Base-by-base conservation (phyloP, 495 filamentous ascomycete genomes). In the Penicillium atrosanguineum region DNA sequence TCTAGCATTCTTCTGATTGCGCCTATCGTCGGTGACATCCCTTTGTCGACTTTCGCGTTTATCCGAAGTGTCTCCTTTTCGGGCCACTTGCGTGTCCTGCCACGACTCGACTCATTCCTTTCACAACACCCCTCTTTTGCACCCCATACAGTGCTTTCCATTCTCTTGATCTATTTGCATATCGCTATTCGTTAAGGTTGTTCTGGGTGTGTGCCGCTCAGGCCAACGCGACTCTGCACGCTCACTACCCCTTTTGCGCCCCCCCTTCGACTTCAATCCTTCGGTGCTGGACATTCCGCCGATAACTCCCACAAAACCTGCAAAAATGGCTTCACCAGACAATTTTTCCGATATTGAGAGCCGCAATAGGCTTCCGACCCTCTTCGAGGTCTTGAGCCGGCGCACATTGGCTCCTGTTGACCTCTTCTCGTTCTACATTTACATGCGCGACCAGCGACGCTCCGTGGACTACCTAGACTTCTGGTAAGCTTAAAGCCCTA, bases 391-490 rank as follows among this genome's bases (percentile, higher is more conserved):
- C 36, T 79, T 99, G 36, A 95, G 90, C 61, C 84, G 95, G 47
- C 83, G 89, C 41, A 99, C 94, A 3, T 79, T 92, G 18, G 86
- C 95, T 41, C 94, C 94, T 0, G 93, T 97, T 36, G 95, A 97
- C 68, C 82, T 99, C 11, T 97, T 94, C 76, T 96, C 92, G 3
- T 97, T 97, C 78, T 97, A 97, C 78, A 97, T 99, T 62, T 99
- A 95, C 72, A 99, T 99, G 94, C 82, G 94, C 51, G 95, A 99
- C 69, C 91, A 97, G 73, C 92, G 97, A 67, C 83, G 93, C 67
- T 96, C 93, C 4, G 91, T 99, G 8, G 94, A 99, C 63, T 97
- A 97, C 61, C 78, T 99, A 14, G 94, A 99, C 69, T 99, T 99
- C 71, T 99, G 95, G 94, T 98, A 76, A 21, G 77, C 44, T 37